Base-by-base conservation (phyloP, 345 rosid species). In the Cardiospermum halicacabum region DNA sequence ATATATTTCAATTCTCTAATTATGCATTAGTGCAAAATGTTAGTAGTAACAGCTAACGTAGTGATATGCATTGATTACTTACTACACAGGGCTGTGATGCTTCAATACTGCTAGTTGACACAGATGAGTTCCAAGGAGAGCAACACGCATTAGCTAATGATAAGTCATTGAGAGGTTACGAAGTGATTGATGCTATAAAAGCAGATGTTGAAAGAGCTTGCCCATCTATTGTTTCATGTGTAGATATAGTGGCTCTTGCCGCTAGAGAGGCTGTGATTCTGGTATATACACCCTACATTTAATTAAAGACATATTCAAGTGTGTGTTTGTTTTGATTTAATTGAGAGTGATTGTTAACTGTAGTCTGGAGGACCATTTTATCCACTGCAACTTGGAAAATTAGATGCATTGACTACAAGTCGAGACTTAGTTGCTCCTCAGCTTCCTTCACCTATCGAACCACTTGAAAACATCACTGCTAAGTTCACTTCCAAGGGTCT, bases 341-440 rank as follows among this genome's bases (percentile, higher is more conserved):
- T n/a, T n/a, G n/a, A n/a, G n/a, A n/a, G n/a, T n/a, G n/a, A n/a
- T n/a, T n/a, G n/a, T n/a, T n/a, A n/a, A n/a, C n/a, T 37, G 16
- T 40, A 92, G 96, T 74, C 90, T 5, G 91, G 93, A 66, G 97
- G 96, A 6, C 89, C 92, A 5, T 78, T 34, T 66, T 92, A 96
- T 95, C 50, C 70, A 1, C 80, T 92, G 36, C 70, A 74, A 22
- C 71, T 92, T 53, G 96, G 96, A 22, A 60, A 93, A 54, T 67
- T 74, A 67, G 98, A 92, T 74, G 88, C 89, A 11, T 34, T 69
- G 22, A 84, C 77, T 2, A 96, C 98, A 3, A 87, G 88, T 47
- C 70, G 86, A 43, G 74, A 81, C 57, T 85, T 88, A 21, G 96
- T 89, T 5, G 85, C 68, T 70, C 79, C 81, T 19, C 86, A 92